Evolutionary conservation across 139 green algal species (phyloP).

Genomic region (Pleodorina starrii): DNA sequence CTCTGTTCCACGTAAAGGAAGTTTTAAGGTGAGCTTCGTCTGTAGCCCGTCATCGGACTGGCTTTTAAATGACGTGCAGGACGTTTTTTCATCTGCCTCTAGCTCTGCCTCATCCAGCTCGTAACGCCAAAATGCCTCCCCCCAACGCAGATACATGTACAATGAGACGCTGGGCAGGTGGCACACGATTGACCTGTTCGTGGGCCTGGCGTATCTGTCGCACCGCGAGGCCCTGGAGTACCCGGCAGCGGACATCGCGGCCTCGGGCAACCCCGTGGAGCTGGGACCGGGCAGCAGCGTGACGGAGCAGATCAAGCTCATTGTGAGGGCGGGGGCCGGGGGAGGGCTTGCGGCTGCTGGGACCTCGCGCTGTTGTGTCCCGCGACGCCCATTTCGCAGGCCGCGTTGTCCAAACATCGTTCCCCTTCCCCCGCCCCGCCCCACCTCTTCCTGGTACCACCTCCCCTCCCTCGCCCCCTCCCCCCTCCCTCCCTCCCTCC

Average conservation of each 20-base stretch:
- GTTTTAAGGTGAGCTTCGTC: slow-evolving; percentile 68
- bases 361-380: too few species aligned
- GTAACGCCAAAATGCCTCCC: background rate
- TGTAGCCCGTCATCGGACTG: background rate
- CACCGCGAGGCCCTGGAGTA: slow-evolving; percentile 65
- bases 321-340: too few species aligned
- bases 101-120: background rate
- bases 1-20: slow-evolving; percentile 84
- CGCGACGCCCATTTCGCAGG: too few species aligned
- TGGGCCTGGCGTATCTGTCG: slow-evolving; percentile 87
- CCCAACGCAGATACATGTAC: slow-evolving; percentile 73
- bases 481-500: background rate
- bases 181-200: slow-evolving; percentile 86
- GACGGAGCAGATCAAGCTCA: slow-evolving; percentile 7
- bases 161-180: slow-evolving; percentile 84
- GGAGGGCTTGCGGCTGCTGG: too few species aligned
- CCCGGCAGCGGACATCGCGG: slow-evolving; percentile 77
- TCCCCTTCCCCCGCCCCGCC: too few species aligned
- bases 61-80: background rate
- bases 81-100: background rate
- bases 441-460: too few species aligned
- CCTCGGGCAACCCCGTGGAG: background rate
- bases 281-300: background rate
- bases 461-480: too few species aligned
- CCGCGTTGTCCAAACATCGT: too few species aligned